Evolutionary conservation across 139 green algal species (phyloP), one percentile per base, ranked within the genome.

Genomic region (Tetraselmis striata): DNA sequence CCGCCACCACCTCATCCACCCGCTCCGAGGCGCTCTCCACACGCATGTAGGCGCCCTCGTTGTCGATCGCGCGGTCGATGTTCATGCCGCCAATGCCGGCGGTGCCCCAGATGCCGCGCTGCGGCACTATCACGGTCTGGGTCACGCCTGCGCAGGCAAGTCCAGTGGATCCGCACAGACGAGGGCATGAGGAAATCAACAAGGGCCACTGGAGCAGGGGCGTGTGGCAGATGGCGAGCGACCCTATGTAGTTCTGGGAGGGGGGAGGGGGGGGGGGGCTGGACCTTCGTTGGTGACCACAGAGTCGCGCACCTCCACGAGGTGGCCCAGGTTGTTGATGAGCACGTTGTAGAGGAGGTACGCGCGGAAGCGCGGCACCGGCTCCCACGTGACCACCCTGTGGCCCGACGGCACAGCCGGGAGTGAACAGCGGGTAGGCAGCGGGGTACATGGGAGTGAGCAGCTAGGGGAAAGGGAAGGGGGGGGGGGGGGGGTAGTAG

Each of bases 331-430:
- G 30, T 82, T 78, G 83, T 95, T 94, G 25, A 90, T 74, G 29
- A 86, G 81, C 23, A 90, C 74, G n/a, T 30, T 87, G 82, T 91
- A 95, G 83, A 93, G 85, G 25, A 95, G 77, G 86, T 93, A 95
- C 0, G 90, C 85, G 0, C 87, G 85, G 85, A 96, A 97, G 23
- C 81, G 76, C 11, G 93, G 93, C 24, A 97, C 91, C 0, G 94
- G 94, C 89, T 97, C 93, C 86, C 89, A 96, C 0, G 89, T 87
- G 23, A 96, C 77, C 26, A 95, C 92, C 76, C 91, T 93, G 88
- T 24, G 59, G 29, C 59, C 26, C 29, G 24, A 23, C 22, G 45
- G 1, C 2, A 45, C 79, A 80, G 2, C 27, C 29, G 2, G 11
- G 23, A 29, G 67, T 59, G 23, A 77, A 45, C 45, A 77, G 28